Evolutionary conservation across 441 rosid genomes (phyloP), one percentile per base, ranked within the genome.

Genomic region (Aleurites moluccanus): DNA sequence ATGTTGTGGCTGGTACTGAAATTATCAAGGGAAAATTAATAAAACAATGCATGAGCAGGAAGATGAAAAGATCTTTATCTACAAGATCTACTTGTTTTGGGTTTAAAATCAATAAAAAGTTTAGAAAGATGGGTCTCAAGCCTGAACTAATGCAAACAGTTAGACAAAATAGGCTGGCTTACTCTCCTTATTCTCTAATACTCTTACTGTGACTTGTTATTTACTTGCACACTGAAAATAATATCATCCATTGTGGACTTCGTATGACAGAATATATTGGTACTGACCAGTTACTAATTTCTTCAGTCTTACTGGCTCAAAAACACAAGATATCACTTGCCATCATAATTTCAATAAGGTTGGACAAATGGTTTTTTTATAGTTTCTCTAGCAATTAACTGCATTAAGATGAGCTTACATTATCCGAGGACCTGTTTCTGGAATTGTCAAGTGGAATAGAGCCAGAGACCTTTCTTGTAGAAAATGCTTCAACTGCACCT

Each of bases 401-500:
- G 25, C 69, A 52, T 45, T 8, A 59, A 7, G 89, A 69, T 40
- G 83, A 83, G 75, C 96, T 90, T 75, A 83, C 90, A 28, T 84
- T 90, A 69, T 91, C 93, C 6, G 90, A 79, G 78, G 85, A 81
- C 83, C 83, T 85, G 77, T 85, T 88, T 77, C 91, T 88, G 30
- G 91, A 82, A 77, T 64, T 90, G 80, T 92, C 98, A 68, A 35
- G 91, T n/a, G 88, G 89, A 65, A 90, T 77, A 73, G 87, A 75
- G 50, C 83, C 84, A 23, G 89, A 72, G 7, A 86, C 81, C 82
- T 89, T 92, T 73, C 88, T 89, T 71, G 97, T 80, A 64, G 94
- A 79, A 83, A 96, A 91, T 78, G 92, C 97, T 78, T 92, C 98
- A 52, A 89, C 97, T 69, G 98, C 98, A 80, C 97, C 99, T 5